These are phyloP conservation scores for Nicotiana noctiflora DNA, from an alignment of 257 asterid genomes.

Conservation along the genomic window DNA sequence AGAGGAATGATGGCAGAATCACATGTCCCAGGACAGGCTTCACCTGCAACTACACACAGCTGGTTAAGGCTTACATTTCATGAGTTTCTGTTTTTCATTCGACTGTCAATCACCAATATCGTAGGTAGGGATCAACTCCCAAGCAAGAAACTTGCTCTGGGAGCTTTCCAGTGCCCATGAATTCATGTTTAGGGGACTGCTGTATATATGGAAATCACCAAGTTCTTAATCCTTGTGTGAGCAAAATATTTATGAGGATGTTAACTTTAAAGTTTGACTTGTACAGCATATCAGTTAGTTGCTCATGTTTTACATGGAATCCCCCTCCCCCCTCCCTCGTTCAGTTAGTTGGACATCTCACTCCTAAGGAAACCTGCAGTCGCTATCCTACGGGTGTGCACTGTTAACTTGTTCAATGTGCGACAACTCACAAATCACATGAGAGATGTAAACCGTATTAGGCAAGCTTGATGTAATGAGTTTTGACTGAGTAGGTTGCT, in stretches of 20 bases:
- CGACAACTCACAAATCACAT: too few species aligned
- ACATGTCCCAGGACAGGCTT: slow-evolving; percentile 85
- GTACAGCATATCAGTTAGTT: neutral
- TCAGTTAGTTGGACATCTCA: neutral
- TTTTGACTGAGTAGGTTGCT: too few species aligned
- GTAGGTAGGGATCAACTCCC: neutral
- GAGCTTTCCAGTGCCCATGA: neutral
- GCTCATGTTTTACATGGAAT: neutral
- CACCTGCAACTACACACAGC: slow-evolving; percentile 57
- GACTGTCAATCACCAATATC: neutral
- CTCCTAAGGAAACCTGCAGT: too few species aligned
- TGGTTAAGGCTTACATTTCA: slow-evolving; percentile 78
- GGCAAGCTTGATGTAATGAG: too few species aligned
- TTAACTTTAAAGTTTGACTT: neutral
- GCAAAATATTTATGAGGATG: neutral
- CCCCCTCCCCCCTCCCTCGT: too few species aligned
- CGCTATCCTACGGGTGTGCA: too few species aligned
- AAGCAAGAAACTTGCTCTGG: slow-evolving; percentile 3
- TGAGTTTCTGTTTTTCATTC: slow-evolving; percentile 17
- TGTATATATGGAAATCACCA: slow-evolving; percentile 9
- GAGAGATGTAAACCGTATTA: too few species aligned
- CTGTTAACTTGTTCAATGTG: too few species aligned
- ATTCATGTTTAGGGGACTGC: neutral
- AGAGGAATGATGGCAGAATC: slow-evolving; percentile 64
- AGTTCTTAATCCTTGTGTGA: neutral